Evolutionary conservation across 1,284 basidiomycete species (phyloP), one percentile per base, ranked within the genome.

Genomic region (Ustilago hordei): DNA sequence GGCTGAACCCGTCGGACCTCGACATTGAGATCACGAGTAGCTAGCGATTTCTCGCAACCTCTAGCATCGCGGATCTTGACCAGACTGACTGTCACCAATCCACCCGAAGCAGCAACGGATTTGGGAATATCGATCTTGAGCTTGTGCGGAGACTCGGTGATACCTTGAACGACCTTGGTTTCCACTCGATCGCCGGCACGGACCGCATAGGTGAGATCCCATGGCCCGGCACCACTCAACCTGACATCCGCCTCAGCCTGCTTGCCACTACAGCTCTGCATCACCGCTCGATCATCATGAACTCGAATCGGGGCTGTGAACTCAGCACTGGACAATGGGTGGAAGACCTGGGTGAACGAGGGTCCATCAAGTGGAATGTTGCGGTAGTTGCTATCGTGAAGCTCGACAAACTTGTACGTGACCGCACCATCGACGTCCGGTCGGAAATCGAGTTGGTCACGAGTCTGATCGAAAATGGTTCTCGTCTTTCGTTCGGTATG

Each of bases 401-500:
- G 87, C 50, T 91, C 89, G 11, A 90, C 87, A 87, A 98, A 95
- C 1, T 89, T 90, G 88, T 97, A 98, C 17, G 91, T 91, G 86
- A 97, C 98, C 76, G 93, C 91, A 9, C 96, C 96, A 75, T 94
- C 93, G 53, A 90, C 90, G 50, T 95, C 92, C 0, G 95, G 95
- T 81, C 95, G 92, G 53, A 98, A 88, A 8, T 91, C 92, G 73
- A 98, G 88, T 84, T 96, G 93, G 55, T 93, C 94, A 28, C 93
- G 90, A 19, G 93, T 92, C 34, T 89, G 89, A 3, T 90, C 82
- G 85, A 95, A 93, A 1, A 89, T 89, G 45, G 84, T 81, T 12
- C 82, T 78, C 36, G 89, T 87, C 36, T 89, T 87, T 89, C 87
- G 79, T 13, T 77, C 74, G 4, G 81, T 64, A 35, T 79, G 69